Evolutionary conservation across 2,329 filamentous ascomycete genomes (phyloP), one percentile per base, ranked within the genome.

Genomic region (Raffaelea arxii): DNA sequence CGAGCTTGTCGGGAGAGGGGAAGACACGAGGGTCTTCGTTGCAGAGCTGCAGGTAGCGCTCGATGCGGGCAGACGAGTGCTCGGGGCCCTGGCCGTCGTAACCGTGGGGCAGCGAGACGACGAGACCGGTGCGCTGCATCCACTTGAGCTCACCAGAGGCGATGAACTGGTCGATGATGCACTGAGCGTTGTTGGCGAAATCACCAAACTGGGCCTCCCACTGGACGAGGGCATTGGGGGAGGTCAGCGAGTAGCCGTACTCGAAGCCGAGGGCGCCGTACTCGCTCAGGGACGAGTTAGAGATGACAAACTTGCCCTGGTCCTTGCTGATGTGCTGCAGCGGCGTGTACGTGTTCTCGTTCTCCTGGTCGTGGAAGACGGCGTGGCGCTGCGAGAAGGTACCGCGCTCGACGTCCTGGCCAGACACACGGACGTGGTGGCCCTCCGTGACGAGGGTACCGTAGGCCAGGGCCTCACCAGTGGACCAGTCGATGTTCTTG

Each of bases 171-270:
- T 98, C 92, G 61, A 98, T 94, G 67, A 98, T 94, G 65, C 89
- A 94, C 70, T 98, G 92, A 38, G 92, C 91, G 62, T 96, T 98
- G 78, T 98, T 98, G 75, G 92, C 92, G 60, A 98, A 98, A 69
- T 98, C 92, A 75, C 92, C 92, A 61, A 98, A 98, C 68, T 98
- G 92, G 32, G 92, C 92, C 71, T 98, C 92, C 92, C 92, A 98
- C 82, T 98, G 94, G 58, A 98, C 91, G 23, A 98, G 80, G 32
- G 92, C 91, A 63, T 96, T 94, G 48, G 92, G 92, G 25, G 92
- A 97, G 24, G 90, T 94, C 51, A 98, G 72, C 3, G 92, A 98
- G 74, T 98, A 98, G 51, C 92, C 92, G 60, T 98, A 98, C 69
- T 98, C 92, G 64, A 98, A 98, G 46, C 92, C 92, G 52, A 98